Base-by-base conservation (phyloP, 2,329 filamentous ascomycete genomes). In the Cordyceps javanica region DNA sequence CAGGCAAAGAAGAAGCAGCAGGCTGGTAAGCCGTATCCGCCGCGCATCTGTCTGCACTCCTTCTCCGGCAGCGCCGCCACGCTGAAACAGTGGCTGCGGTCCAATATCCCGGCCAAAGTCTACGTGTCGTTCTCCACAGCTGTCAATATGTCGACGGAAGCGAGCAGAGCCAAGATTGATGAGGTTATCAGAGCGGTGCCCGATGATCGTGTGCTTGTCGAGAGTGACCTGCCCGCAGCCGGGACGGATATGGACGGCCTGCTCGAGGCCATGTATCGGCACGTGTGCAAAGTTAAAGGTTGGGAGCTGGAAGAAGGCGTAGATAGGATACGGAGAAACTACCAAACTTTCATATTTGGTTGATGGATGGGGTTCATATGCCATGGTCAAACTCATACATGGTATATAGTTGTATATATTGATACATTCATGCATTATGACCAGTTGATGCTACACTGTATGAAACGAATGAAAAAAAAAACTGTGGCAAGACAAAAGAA, bases 31-130 rank as follows among this genome's bases (percentile, higher is more conserved):
- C 87, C 89, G 0, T 97, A 88, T 64, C 92, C 94, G 4, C 91
- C 92, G 1, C 79, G 92, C 9, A 87, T 97, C 68, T 99, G 94
- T 68, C 82, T 99, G 59, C 94, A 99, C 72, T 97, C 92, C 0
- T 99, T 91, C 72, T 95, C 89, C 49, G 93, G 91, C 0, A 82
- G 87, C 6, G 77, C 83, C 11, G 86, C 94, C 58, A 81, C 87
- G 32, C 74, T 97, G 38, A 86, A 82, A 62, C 91, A 91, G 69
- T 97, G 96, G 66, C 74, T 91, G 49, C 80, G 88, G 62, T 82
- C 83, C 1, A 77, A 81, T 1, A 83, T 94, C 9, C 93, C 93
- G 0, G 84, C 86, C 0, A 78, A 84, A 16, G 80, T 97, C 21
- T 99, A 86, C 72, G 92, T 96, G 65, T 96, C 91, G 1, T 95